Conservation (phyloP, 2,329 filamentous ascomycete genomes). For the Botrytis cinerea region DNA sequence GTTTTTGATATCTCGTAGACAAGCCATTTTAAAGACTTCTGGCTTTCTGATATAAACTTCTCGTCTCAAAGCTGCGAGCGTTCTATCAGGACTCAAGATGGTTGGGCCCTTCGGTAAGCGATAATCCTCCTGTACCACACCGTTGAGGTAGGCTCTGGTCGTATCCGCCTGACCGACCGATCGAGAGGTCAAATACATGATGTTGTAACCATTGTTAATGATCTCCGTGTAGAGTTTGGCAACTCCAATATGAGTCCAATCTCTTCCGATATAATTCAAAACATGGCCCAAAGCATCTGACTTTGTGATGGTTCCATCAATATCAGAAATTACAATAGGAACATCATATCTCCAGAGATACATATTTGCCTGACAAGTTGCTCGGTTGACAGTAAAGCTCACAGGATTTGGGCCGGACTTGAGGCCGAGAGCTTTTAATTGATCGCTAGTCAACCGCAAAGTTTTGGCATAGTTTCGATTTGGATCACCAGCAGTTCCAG, state of each 20-base stretch:
- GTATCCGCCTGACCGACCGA: constrained; percentile 92
- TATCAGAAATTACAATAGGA: constrained; percentile 96
- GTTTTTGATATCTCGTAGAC: constrained; percentile 87
- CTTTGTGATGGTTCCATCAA: constrained; percentile 98
- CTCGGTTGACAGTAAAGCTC: constrained; percentile 94
- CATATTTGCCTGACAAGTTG: constrained; percentile 89
- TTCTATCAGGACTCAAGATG: constrained; percentile 92
- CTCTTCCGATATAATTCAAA: constrained; percentile 91
- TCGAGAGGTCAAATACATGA: constrained; percentile 94
- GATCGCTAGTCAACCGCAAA: constrained; percentile 88
- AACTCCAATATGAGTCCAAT: constrained; percentile 97
- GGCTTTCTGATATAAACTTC: constrained; percentile 96
- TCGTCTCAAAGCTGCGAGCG: constrained; percentile 86
- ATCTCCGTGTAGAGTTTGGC: constrained; percentile 98
- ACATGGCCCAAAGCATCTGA: constrained; percentile 94
- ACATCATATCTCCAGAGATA: constrained; percentile 90
- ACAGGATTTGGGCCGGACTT: constrained; percentile 87
- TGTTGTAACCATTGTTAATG: constrained; percentile 93
- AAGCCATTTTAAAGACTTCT: constrained; percentile 99
- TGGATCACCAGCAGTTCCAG: constrained; percentile 64
- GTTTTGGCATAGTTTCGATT: constrained; percentile 96
- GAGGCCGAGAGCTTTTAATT: constrained; percentile 81
- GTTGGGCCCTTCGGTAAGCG: constrained; percentile 86
- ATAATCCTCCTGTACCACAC: constrained; percentile 85
- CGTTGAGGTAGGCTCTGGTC: constrained; percentile 85